Conservation (phyloP, 495 filamentous ascomycete species). For the Rhypophila decipiens region DNA sequence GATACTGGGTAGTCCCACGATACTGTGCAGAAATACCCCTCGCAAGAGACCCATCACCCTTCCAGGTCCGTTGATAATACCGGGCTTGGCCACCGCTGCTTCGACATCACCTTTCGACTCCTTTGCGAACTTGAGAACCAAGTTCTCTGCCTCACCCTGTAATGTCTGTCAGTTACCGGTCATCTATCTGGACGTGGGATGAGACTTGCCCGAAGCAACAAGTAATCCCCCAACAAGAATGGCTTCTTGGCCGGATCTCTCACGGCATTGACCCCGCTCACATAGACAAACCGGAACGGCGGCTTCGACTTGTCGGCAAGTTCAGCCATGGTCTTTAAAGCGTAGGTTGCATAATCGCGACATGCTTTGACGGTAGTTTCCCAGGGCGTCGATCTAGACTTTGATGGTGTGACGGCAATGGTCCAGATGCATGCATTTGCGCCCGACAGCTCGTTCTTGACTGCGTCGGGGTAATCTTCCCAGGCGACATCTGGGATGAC, state of each 20-base stretch:
- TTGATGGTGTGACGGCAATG: constrained; percentile 37
- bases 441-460: constrained; percentile 33
- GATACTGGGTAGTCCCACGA: constrained; percentile 29
- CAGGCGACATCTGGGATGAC: constrained; percentile 37
- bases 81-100: constrained; percentile 35
- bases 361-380: constrained; percentile 35
- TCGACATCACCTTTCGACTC: constrained; percentile 24
- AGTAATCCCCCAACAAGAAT: constrained; percentile 30
- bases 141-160: constrained; percentile 40
- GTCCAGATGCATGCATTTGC: constrained; percentile 52
- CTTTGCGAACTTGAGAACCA: constrained; percentile 31
- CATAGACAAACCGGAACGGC: constrained; percentile 42
- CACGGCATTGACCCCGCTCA: constrained; percentile 33
- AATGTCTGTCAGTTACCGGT: not conserved
- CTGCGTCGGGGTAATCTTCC: constrained; percentile 33
- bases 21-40: not conserved
- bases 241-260: constrained; percentile 35
- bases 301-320: constrained; percentile 9
- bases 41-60: not conserved
- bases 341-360: constrained; percentile 35
- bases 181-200: not conserved
- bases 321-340: constrained; percentile 30
- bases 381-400: constrained; percentile 23
- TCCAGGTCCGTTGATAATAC: constrained; percentile 26
- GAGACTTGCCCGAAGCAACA: constrained; percentile 32